Evolutionary conservation across 768 basidiomycete species (phyloP).

Genomic region (Strobilomyces dryophilus): DNA sequence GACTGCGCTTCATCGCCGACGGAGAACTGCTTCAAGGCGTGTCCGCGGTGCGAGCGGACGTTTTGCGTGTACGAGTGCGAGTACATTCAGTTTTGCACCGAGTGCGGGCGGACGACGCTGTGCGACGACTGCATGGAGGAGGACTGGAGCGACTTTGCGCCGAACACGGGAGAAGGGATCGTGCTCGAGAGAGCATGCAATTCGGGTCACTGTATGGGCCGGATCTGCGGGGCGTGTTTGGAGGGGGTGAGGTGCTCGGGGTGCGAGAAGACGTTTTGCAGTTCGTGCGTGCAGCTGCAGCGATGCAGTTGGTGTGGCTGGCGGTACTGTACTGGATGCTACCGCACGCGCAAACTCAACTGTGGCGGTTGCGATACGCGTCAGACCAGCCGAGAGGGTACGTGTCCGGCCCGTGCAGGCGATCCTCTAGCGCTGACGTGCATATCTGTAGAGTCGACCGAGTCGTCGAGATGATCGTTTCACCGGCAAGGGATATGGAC

Average conservation of each 20-base stretch:
- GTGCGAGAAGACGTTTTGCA: constrained; percentile 12
- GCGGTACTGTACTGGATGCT: constrained; percentile 8
- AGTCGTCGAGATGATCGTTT: not conserved
- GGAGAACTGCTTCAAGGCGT: constrained; percentile 9
- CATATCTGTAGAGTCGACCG: not conserved
- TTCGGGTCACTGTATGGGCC: not conserved
- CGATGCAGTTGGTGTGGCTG: constrained; percentile 4
- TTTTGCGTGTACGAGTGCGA: constrained; percentile 20
- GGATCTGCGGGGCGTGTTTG: constrained; percentile 12
- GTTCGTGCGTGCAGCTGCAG: constrained; percentile 6
- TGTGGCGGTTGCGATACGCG: constrained; percentile 1
- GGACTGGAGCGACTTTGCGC: constrained; percentile 3
- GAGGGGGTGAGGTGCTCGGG: constrained; percentile 9
- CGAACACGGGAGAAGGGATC: constrained; percentile 11
- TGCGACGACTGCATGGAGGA: constrained; percentile 27
- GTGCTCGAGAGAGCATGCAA: constrained; percentile 2
- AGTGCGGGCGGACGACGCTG: constrained; percentile 17
- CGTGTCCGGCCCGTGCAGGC: too few relatives aligned
- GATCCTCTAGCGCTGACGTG: not conserved
- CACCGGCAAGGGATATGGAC: too few relatives aligned
- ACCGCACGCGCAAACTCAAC: not conserved
- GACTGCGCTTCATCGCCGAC: constrained; percentile 14
- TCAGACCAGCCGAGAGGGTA: not conserved
- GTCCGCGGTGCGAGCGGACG: constrained; percentile 14
- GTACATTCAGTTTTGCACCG: constrained; percentile 20